Evolutionary conservation across 805 yeast genomes (phyloP).

Genomic region (Barnettozyma californica): DNA sequence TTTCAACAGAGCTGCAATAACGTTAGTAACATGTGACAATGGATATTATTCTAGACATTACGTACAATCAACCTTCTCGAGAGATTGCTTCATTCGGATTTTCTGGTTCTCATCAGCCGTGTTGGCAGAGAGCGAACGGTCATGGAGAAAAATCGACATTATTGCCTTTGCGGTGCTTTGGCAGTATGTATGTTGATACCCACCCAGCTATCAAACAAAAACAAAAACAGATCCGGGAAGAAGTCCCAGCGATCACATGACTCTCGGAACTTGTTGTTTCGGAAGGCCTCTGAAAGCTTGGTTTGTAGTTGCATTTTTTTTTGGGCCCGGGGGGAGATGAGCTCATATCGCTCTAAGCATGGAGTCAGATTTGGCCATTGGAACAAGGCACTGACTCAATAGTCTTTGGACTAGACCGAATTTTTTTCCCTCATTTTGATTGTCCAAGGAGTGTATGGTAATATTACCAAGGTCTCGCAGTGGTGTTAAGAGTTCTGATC

Average conservation of each 20-base stretch:
- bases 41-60: neutral
- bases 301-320: too few relatives aligned
- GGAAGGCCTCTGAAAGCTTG: too few relatives aligned
- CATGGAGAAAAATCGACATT: neutral
- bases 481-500: neutral
- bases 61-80: slow-evolving; percentile 7
- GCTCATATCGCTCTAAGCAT: too few relatives aligned
- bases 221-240: neutral
- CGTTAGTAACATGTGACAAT: slow-evolving; percentile 1
- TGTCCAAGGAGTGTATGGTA: neutral
- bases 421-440: neutral
- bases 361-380: neutral
- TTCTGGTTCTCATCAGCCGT: neutral
- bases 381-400: too few relatives aligned
- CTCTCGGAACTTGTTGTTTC: neutral
- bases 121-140: neutral
- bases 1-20: slow-evolving; percentile 12
- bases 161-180: neutral
- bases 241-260: neutral
- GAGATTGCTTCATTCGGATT: slow-evolving; percentile 4
- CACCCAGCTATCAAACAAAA: neutral
- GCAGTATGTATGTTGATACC: neutral
- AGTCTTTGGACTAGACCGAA: too few relatives aligned
- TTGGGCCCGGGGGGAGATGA: too few relatives aligned
- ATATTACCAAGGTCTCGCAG: neutral